Evolutionary conservation across 176 grass and related monocot species (phyloP).

Genomic region (Juncus effusus): DNA sequence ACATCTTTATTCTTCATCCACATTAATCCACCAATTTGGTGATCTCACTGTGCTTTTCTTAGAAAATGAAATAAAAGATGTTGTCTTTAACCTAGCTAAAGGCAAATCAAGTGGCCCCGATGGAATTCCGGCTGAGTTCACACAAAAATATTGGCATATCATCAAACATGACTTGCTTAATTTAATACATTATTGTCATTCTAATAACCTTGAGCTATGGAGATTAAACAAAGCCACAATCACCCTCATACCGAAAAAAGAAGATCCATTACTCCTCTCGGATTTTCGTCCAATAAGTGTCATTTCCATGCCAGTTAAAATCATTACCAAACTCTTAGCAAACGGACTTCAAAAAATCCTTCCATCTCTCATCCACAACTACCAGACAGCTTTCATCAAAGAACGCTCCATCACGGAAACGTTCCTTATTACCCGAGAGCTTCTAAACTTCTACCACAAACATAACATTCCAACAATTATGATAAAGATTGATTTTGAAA

Average conservation of each 20-base stretch:
- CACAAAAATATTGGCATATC: too few relatives aligned
- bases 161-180: too few relatives aligned
- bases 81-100: too few relatives aligned
- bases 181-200: too few relatives aligned
- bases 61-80: too few relatives aligned
- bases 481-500: background rate
- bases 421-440: background rate
- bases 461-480: background rate
- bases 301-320: background rate
- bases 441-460: background rate
- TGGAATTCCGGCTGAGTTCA: too few relatives aligned
- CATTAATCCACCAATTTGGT: too few relatives aligned
- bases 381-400: background rate
- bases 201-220: too few relatives aligned
- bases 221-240: too few relatives aligned
- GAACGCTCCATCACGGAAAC: background rate
- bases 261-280: background rate
- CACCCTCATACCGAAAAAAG: background rate
- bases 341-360: background rate
- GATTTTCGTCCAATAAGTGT: constrained; percentile 9
- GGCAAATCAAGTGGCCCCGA: too few relatives aligned
- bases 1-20: too few relatives aligned
- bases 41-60: too few relatives aligned
- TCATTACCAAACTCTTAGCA: background rate
- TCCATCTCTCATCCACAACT: background rate